A percentile compares a stretch with the other conserved stretches of the same genome.
Evolutionary conservation across 2,329 filamentous ascomycete species (phyloP).

Genomic region (Fusarium annulatum): DNA sequence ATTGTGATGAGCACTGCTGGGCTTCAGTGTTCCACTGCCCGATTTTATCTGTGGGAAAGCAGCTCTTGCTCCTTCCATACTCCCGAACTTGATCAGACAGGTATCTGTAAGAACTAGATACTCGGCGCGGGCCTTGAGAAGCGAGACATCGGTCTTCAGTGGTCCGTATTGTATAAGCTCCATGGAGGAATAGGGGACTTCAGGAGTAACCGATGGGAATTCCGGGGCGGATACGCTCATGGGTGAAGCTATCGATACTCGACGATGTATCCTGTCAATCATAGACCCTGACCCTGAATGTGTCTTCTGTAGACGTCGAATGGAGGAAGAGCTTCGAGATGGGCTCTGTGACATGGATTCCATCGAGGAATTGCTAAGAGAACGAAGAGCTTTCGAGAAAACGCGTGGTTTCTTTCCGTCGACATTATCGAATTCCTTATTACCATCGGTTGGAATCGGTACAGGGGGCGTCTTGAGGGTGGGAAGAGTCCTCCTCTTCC

Average conservation of each 20-base stretch:
- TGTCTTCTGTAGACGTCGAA: slow-evolving; percentile 52
- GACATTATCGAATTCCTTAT: slow-evolving; percentile 38
- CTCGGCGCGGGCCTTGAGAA: slow-evolving; percentile 61
- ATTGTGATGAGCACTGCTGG: slow-evolving; percentile 39
- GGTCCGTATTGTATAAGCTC: slow-evolving; percentile 58
- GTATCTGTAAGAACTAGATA: slow-evolving; percentile 65
- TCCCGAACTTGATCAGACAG: slow-evolving; percentile 63
- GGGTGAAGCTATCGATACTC: slow-evolving; percentile 53
- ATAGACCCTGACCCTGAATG: slow-evolving; percentile 54
- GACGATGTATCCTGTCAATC: slow-evolving; percentile 55
- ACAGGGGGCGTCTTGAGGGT: slow-evolving; percentile 42
- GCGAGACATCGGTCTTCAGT: slow-evolving; percentile 61
- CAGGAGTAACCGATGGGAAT: slow-evolving; percentile 43
- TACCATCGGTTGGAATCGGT: slow-evolving; percentile 32
- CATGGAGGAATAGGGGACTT: slow-evolving; percentile 52
- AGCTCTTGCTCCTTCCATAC: slow-evolving; percentile 58
- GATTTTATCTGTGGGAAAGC: slow-evolving; percentile 60
- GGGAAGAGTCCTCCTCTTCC: slow-evolving; percentile 51
- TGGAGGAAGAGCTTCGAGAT: slow-evolving; percentile 48
- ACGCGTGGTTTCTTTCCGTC: slow-evolving; percentile 52
- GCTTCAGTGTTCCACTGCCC: slow-evolving; percentile 35
- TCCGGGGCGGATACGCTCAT: slow-evolving; percentile 48
- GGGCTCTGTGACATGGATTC: slow-evolving; percentile 51
- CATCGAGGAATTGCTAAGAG: slow-evolving; percentile 55
- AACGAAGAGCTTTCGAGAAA: slow-evolving; percentile 53